Percentiles rank a stretch among this genome's conserved stretches.
phyloP scores from a whole-genome alignment of 768 basidiomycete genomes.

The Wakefieldia striispora region DNA sequence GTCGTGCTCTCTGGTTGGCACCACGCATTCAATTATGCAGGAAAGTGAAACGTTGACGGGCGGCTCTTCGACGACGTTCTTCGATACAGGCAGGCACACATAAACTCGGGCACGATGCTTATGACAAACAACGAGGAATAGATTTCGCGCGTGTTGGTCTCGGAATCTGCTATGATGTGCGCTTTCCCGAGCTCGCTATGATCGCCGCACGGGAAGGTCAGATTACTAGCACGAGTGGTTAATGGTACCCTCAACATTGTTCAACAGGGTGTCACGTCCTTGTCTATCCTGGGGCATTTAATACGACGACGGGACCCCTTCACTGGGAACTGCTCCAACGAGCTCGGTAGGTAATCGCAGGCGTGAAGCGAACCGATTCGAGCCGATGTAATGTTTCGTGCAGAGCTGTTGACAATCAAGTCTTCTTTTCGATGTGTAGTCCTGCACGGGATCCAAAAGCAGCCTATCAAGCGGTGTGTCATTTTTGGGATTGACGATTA shows the following conservation, averaged over 20 bases:
- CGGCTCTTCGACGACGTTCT: conserved; percentile 69
- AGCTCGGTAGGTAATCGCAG: conserved; percentile 51
- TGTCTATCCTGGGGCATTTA: conserved; percentile 95
- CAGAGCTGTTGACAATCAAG: conserved; percentile 94
- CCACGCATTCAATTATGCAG: conserved; percentile 38
- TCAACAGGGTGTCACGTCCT: conserved; percentile 76
- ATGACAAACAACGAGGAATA: conserved; percentile 26
- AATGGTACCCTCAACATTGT: not conserved
- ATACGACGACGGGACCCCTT: conserved; percentile 89
- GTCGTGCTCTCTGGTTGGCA: not conserved
- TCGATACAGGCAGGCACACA: conserved; percentile 72
- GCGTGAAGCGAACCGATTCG: not conserved
- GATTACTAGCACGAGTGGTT: conserved; percentile 5
- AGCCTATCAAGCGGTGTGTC: conserved; percentile 81
- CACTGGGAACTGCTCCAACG: conserved; percentile 95
- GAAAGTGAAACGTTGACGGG: conserved; percentile 87
- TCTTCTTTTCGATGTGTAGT: conserved; percentile 95
- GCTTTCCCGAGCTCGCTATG: conserved; percentile 93
- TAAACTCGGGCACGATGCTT: not conserved
- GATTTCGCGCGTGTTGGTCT: conserved; percentile 97
- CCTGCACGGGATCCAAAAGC: conserved; percentile 84
- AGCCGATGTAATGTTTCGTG: conserved; percentile 7
- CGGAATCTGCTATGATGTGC: conserved; percentile 94
- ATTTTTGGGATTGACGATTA: not conserved
- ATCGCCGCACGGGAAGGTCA: conserved; percentile 82